Base-by-base conservation (phyloP, 2,329 filamentous ascomycete species). In the Sporothrix curviconia region DNA sequence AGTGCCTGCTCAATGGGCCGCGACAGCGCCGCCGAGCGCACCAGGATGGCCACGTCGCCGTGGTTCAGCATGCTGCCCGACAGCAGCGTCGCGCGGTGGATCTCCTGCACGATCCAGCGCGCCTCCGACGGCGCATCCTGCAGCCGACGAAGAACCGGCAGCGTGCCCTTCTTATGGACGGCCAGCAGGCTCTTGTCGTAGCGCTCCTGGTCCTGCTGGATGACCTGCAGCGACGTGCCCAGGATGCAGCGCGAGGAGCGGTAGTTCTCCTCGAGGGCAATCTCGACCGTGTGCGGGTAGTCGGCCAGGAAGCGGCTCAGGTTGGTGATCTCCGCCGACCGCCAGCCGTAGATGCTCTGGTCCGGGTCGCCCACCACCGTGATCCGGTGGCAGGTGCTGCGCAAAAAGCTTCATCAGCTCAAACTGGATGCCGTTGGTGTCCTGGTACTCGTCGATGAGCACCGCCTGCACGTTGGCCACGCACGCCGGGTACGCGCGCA, bases 361-460 rank as follows among this genome's bases (percentile, higher is more conserved):
- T 99, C 94, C 0, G 94, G 92, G 68, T 99, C 92, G 34, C 92
- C 94, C 4, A 99, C 94, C 59, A 96, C 89, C 1, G 92, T 97
- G 64, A 97, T 92, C n/a, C 84, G 81, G 57, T 83, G 81, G 43
- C 80, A 78, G 22, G 6, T 78, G 74, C 60, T 90, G 84, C 1
- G 92, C 90, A 65, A 99, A 86, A 1, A 96, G 78, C 61, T 82
- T 86, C 91, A 96, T 96, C 42, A 99, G 76, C 64, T 96, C 90
- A 66, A 95, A 97, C 70, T 99, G 92, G 4, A 96, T 86, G 19
- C 90, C 82, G 68, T 97, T 99, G 7, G 92, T 97, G 72, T 99
- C 92, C 71, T 99, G 92, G 62, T 96, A 99, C 68, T 99, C 92
- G 68, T 99, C 92, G 61, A 99, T 95, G 46, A 99, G 78, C 7